A percentile compares a stretch with the other conserved stretches of the same genome.
Conservation (phyloP, 441 rosid species). For the Erodium texanum region DNA sequence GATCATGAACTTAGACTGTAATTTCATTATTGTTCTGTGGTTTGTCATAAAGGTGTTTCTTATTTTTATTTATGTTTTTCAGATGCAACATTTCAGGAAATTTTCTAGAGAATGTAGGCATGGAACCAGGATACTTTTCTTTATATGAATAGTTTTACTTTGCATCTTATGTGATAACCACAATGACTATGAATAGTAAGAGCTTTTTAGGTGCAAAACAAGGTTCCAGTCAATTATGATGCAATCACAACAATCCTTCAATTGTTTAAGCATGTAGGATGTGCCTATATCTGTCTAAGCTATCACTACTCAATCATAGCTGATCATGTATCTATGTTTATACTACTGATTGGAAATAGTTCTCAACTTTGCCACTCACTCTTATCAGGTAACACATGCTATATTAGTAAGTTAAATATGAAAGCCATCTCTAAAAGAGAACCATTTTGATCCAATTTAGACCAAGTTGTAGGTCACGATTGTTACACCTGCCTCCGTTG, state of each 20-base stretch:
- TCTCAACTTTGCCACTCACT: not conserved
- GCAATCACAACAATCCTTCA: not conserved
- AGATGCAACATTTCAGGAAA: not conserved
- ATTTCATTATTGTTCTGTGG: not conserved
- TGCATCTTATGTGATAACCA: not conserved
- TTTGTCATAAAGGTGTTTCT: not conserved
- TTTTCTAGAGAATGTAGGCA: not conserved
- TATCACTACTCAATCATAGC: not conserved
- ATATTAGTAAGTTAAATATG: not conserved
- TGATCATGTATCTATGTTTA: not conserved
- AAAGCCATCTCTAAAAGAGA: not conserved
- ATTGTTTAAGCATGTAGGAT: not conserved
- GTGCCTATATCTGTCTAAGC: not conserved
- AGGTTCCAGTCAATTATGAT: not conserved
- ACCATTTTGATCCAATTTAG: not conserved
- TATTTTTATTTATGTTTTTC: not conserved
- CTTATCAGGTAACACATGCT: not conserved
- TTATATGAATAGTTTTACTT: not conserved
- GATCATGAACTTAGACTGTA: not conserved
- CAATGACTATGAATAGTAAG: not conserved
- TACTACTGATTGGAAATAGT: not conserved
- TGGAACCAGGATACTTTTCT: not conserved
- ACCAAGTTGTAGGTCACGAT: not conserved
- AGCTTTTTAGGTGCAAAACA: not conserved
- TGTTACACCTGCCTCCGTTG: not conserved